A percentile compares a stretch with the other conserved stretches of the same genome.
phyloP scores from a whole-genome alignment of 345 rosid species.

The Aquilaria sinensis region DNA sequence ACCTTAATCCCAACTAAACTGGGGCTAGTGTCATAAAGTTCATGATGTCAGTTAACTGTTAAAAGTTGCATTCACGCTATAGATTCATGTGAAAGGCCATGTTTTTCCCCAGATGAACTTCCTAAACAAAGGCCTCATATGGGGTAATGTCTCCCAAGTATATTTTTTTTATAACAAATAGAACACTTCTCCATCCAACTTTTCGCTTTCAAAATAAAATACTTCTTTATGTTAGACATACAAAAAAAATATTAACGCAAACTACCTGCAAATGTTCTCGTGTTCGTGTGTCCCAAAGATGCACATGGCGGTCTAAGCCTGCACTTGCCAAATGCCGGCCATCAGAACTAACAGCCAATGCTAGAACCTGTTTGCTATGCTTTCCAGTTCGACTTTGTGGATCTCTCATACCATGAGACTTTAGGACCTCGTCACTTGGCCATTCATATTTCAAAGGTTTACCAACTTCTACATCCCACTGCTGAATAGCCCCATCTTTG shows the following conservation, averaged over 20 bases:
- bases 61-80: no score
- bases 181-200: not conserved
- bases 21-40: no score
- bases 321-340: constrained; percentile 94
- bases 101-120: no score
- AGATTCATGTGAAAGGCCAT: no score
- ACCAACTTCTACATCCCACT: constrained; percentile 83
- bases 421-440: constrained; percentile 68
- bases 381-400: constrained; percentile 63
- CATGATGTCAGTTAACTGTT: no score
- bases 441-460: constrained; percentile 60
- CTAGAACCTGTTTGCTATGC: constrained; percentile 69
- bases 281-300: constrained; percentile 90
- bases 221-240: not conserved
- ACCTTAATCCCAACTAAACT: no score
- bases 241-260: not conserved
- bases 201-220: not conserved
- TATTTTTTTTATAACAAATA: not conserved
- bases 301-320: constrained; percentile 93
- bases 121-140: not conserved
- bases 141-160: not conserved
- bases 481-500: constrained; percentile 76
- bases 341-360: constrained; percentile 87
- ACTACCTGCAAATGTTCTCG: constrained; percentile 77
- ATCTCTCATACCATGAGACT: constrained; percentile 66